Evolutionary conservation across 2,329 filamentous ascomycete genomes (phyloP), one percentile per base, ranked within the genome.

Genomic region (Hypomyces perniciosus): DNA sequence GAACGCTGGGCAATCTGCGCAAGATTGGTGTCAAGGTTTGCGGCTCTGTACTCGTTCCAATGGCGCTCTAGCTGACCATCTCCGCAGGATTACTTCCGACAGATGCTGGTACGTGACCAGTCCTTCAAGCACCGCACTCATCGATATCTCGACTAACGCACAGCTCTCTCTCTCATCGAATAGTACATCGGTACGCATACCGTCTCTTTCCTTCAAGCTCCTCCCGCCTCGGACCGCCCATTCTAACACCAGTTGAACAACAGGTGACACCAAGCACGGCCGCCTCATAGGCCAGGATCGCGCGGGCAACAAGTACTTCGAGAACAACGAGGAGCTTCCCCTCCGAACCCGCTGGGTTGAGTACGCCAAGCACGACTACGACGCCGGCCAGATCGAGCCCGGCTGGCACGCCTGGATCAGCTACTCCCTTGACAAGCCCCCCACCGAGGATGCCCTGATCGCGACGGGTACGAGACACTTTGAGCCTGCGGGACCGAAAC

Each of bases 331-430:
- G 68, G 93, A 99, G 72, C 79, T 99, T 54, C 93, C 93, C 52
- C 90, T 96, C 63, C 87, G 92, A 65, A 96, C 90, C 61, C 84
- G 91, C 78, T 99, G 95, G 93, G 88, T 99, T 57, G 91, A 97
- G 72, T 99, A 95, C 79, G 92, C 90, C 75, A 80, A 88, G 70
- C 78, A 88, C 62, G 90, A 97, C 70, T 88, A 79, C 66, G 88
- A 93, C 63, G 77, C 88, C 56, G 81, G 82, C 53, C 89, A 96
- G 49, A 88, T 96, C 62, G 92, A 97, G 72, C 91, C 92, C 46
- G 88, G 92, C 71, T 99, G 93, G 93, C 93, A 97, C 74, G 90
- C 88, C 30, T 99, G 93, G 93, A 90, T 99, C 61, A 90, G 90
- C 59, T 97, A 99, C 74, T 76, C 84, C 72, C 85, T 96, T 62